These are phyloP conservation scores for Penicillium polonicum DNA, from an alignment of 2,329 filamentous ascomycete genomes.

Conservation along the genomic window DNA sequence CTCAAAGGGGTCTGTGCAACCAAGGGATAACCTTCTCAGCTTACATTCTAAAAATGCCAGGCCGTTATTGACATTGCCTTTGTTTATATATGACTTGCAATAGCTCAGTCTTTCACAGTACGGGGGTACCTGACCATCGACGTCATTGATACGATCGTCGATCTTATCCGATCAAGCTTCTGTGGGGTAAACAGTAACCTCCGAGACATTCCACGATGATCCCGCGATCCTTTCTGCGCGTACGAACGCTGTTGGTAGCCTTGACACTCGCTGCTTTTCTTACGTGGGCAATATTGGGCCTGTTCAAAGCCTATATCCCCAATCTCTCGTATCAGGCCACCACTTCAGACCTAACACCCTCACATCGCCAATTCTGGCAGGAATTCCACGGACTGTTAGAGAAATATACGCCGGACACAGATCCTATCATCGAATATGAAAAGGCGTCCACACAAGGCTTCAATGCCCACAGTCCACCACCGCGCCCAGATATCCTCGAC, in stretches of 20 bases:
- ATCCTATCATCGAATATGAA: slow-evolving; percentile 28
- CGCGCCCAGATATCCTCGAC: slow-evolving; percentile 33
- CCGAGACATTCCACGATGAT: background rate
- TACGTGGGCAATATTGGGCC: slow-evolving; percentile 10
- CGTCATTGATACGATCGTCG: background rate
- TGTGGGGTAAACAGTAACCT: background rate
- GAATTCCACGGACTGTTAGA: slow-evolving; percentile 35
- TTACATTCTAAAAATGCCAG: background rate
- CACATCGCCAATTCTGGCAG: slow-evolving; percentile 33
- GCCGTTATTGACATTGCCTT: background rate
- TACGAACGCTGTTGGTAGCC: slow-evolving; percentile 14
- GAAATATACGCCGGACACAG: slow-evolving; percentile 31
- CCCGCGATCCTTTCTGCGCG: slow-evolving; percentile 13
- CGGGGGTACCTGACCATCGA: background rate
- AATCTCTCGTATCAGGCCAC: background rate
- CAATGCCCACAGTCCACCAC: slow-evolving; percentile 26
- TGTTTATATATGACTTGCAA: background rate
- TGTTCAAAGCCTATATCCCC: background rate
- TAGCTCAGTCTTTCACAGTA: background rate
- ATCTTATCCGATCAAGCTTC: background rate
- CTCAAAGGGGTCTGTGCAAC: background rate
- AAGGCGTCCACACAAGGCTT: slow-evolving; percentile 30
- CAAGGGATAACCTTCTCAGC: background rate
- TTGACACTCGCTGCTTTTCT: background rate
- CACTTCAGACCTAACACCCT: slow-evolving; percentile 7